Conservation (phyloP, 1,284 basidiomycete genomes). For the Moesziomyces sp. region DNA sequence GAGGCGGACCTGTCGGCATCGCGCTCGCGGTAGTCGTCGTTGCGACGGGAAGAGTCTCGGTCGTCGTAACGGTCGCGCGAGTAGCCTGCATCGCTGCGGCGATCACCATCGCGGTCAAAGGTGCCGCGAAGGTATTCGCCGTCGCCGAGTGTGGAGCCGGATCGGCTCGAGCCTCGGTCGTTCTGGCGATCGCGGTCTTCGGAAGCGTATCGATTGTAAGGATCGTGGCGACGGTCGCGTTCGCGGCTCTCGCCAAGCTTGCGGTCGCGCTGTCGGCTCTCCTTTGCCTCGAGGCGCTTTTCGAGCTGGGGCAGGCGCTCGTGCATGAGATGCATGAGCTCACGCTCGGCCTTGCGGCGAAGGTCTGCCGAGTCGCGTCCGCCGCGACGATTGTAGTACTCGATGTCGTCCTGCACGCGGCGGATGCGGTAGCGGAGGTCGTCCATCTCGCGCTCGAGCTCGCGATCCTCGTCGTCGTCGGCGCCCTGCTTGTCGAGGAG, state of each 20-base stretch:
- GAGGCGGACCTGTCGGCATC: constrained; percentile 68
- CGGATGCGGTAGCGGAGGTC: constrained; percentile 87
- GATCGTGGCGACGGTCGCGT: constrained; percentile 84
- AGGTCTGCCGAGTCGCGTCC: constrained; percentile 81
- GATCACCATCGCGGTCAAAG: constrained; percentile 60
- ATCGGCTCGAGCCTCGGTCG: constrained; percentile 21
- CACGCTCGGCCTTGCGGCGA: constrained; percentile 85
- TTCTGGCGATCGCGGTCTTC: constrained; percentile 42
- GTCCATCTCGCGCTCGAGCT: constrained; percentile 85
- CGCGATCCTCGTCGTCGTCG: constrained; percentile 79
- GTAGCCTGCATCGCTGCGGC: constrained; percentile 40
- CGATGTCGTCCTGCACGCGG: constrained; percentile 90
- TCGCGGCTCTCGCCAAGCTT: constrained; percentile 72
- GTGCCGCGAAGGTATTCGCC: constrained; percentile 58
- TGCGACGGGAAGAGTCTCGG: constrained; percentile 31
- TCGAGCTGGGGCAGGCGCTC: constrained; percentile 92
- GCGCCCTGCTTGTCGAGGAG: constrained; percentile 81
- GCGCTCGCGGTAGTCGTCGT: constrained; percentile 58
- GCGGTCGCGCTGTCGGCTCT: constrained; percentile 79
- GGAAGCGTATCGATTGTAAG: constrained; percentile 63
- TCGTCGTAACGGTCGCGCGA: constrained; percentile 69
- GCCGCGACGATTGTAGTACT: constrained; percentile 83
- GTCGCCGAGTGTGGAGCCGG: constrained; percentile 34
- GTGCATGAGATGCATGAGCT: constrained; percentile 86
- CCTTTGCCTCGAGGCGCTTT: constrained; percentile 81